Conservation (phyloP, 202 grass and related monocot genomes). For the Setaria viridis region DNA sequence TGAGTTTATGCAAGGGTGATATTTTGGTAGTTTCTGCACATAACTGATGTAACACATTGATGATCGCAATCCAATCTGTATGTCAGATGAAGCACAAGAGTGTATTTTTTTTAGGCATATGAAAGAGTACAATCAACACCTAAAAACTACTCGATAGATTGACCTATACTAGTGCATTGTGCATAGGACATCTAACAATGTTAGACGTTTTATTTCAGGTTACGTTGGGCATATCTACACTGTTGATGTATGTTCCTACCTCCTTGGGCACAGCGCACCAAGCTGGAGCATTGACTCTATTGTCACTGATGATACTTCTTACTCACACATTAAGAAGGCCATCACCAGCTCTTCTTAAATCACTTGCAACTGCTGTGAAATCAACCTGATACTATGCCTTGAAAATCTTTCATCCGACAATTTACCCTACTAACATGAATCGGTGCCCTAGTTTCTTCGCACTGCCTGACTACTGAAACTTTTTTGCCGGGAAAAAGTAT, state of each 20-base stretch:
- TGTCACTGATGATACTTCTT: constrained; percentile 84
- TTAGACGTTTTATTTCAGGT: constrained; percentile 56
- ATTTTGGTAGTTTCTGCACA: constrained; percentile 6
- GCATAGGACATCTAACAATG: neutral
- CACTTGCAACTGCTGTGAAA: constrained; percentile 65
- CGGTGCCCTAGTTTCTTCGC: neutral
- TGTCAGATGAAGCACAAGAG: constrained; percentile 15
- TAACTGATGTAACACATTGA: neutral
- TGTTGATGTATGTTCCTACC: constrained; percentile 87
- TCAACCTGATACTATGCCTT: constrained; percentile 12
- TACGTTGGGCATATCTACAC: constrained; percentile 90
- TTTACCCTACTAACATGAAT: constrained; percentile 1
- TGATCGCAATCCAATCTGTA: neutral
- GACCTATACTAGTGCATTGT: neutral
- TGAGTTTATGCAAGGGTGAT: neutral
- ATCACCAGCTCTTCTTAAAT: constrained; percentile 71
- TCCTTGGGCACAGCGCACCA: constrained; percentile 93
- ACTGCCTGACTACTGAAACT: neutral
- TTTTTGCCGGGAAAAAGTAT: neutral
- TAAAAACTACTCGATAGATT: neutral
- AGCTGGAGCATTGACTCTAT: constrained; percentile 87
- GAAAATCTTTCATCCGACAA: neutral
- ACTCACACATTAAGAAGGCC: constrained; percentile 76
- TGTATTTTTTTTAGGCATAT: neutral
- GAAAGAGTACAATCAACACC: neutral